Base-by-base conservation (phyloP, 805 yeast species). In the Sungouiella blattae region DNA sequence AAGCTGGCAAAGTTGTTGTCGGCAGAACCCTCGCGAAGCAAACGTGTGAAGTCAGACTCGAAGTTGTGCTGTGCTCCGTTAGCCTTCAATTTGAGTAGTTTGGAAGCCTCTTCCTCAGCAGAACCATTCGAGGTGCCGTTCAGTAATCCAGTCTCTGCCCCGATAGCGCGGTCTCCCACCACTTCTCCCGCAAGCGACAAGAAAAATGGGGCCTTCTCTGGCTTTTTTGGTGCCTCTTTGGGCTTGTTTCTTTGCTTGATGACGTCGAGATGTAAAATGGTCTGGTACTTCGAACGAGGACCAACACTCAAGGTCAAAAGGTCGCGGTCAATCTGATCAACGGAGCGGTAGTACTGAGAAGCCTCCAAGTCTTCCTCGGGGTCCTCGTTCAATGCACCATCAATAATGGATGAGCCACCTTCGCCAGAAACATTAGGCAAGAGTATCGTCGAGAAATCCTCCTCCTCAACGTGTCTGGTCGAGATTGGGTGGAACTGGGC, bases 201-300 rank as follows among this genome's bases (percentile, higher is more conserved):
- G 69, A 94, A 94, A 59, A 94, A 93, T 11, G 82, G 81, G 0
- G 86, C 78, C 41, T 78, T 73, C 46, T 83, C 84, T 1, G 96
- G 87, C 46, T 80, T 85, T 67, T 85, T 86, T 22, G 93, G 85
- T 1, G 91, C 83, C 55, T 87, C 96, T 33, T 69, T 79, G 15
- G 98, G 97, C 60, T 87, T 91, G 55, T 87, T 88, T 52, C 98
- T 77, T 55, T 74, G 77, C 52, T 79, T 87, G 48, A 93, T 91
- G 5, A 80, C 75, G 49, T 93, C 98, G 46, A 93, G 62, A 56
- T 93, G 81, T 30, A 86, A 58, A 28, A 93, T 63, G 2, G 95
- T 87, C 43, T 74, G 78, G 69, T 85, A 82, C 54, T 87, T 88
- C 39, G 73, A 73, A 50, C 91, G 75, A 17, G 98, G 87, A 5